Base-by-base conservation (phyloP, 2,329 filamentous ascomycete species). In the Aspergillus puulaauensis region DNA sequence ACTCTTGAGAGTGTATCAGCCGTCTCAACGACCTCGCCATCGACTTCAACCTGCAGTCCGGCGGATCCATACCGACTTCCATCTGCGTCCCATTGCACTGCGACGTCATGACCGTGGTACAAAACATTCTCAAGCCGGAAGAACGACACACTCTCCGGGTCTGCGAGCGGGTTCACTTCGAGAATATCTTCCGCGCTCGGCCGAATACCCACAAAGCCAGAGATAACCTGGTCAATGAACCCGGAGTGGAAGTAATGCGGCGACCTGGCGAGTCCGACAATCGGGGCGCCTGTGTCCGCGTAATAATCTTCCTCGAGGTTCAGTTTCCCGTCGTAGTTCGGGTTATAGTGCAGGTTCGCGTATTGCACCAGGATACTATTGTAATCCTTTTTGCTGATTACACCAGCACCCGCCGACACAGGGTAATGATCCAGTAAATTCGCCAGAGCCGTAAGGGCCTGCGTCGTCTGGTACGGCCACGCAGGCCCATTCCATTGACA, bases 201-300 rank as follows among this genome's bases (percentile, higher is more conserved):
- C 0, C 76, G 74, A 35, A 79, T 74, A 0, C 77, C 77, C 0
- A 79, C 72, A 3, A 79, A 66, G 0, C 77, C 77, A 0, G 73
- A 71, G 14, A 79, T 68, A 35, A 79, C 65, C 2, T 75, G 67
- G 55, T 79, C 77, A 24, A 75, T 69, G 60, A 73, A 79, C 1
- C 76, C 76, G 2, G 77, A 79, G 65, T 79, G 77, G 67, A 79
- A 79, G 63, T 79, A 79, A 54, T 79, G 77, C 14, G 71, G 75
- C 2, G 73, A 77, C 6, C 77, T 73, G 31, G 73, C 70, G 5
- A 79, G 69, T 0, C 75, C 76, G 2, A 79, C 76, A 24, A 79
- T 75, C 0, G 74, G 74, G 0, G 68, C 67, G 1, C 74, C 70
- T n/a, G 75, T 74, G 55, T 77, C 75, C 0, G 77, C 70, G 43